Evolutionary conservation across 179 eudicot species (phyloP).

Genomic region (Spinacia oleracea): DNA sequence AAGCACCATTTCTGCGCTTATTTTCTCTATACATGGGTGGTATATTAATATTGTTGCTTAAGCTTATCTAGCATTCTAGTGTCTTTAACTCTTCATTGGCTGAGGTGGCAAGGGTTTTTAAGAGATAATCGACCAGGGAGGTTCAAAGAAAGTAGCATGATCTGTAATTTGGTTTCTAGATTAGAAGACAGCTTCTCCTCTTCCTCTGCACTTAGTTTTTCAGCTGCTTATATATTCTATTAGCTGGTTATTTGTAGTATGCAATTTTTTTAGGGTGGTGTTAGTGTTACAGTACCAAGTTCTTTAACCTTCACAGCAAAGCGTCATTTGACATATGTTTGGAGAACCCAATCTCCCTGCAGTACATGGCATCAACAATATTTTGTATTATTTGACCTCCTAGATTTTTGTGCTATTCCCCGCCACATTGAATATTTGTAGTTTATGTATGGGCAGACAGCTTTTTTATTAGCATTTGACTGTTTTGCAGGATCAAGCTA

Average conservation of each 20-base stretch:
- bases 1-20: no score
- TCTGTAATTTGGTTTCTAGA: no score
- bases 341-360: background rate
- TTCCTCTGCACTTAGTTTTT: no score
- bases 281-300: background rate
- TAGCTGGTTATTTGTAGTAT: background rate
- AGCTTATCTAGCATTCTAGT: background rate
- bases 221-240: no score
- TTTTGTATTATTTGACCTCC: background rate
- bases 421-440: background rate
- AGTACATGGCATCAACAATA: background rate
- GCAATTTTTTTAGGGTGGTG: background rate
- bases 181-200: no score
- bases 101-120: no score
- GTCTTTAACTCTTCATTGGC: no score
- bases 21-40: no score
- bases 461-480: background rate
- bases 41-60: no score
- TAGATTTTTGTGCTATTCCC: background rate
- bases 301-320: background rate
- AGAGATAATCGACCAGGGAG: no score
- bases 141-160: no score
- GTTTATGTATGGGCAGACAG: background rate
- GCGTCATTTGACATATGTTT: background rate
- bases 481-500: constrained; percentile 71